phyloP scores from a whole-genome alignment of 169 alveolate genomes.

The Plasmodium gallinaceum region DNA sequence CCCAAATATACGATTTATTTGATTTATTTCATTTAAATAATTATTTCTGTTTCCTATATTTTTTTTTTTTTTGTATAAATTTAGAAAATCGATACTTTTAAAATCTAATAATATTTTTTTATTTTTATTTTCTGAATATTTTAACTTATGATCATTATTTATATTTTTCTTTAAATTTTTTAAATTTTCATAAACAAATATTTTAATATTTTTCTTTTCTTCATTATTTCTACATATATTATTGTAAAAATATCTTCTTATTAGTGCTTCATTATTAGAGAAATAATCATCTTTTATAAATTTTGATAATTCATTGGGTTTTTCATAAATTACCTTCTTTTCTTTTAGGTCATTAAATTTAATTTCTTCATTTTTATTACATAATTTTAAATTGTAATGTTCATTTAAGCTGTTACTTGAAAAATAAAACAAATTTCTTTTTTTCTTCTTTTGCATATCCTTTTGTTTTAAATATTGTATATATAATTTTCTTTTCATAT shows the following conservation, averaged over 20 bases:
- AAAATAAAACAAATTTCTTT: neutral
- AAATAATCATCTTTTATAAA: neutral
- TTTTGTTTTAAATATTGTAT: slow-evolving; percentile 18
- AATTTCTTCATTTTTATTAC: neutral
- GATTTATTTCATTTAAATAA: slow-evolving; percentile 48
- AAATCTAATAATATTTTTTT: slow-evolving; percentile 33
- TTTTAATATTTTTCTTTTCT: neutral
- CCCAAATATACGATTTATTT: slow-evolving; percentile 71
- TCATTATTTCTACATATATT: neutral
- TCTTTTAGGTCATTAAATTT: neutral
- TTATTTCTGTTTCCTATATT: slow-evolving; percentile 57
- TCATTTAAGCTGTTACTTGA: neutral
- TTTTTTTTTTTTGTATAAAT: slow-evolving; percentile 46
- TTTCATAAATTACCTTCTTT: neutral
- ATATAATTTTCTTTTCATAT: slow-evolving; percentile 26
- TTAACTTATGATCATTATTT: neutral
- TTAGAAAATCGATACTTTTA: slow-evolving; percentile 17
- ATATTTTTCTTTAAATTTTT: neutral
- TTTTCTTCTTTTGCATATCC: neutral
- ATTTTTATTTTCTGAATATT: neutral
- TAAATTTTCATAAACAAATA: neutral
- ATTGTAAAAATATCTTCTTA: neutral
- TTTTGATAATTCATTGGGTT: neutral
- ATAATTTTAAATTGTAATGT: neutral
- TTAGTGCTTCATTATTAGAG: neutral